A percentile compares a stretch with the other conserved stretches of the same genome.
phyloP scores from a whole-genome alignment of 148 eudicot species.

The Simmondsia chinensis region DNA sequence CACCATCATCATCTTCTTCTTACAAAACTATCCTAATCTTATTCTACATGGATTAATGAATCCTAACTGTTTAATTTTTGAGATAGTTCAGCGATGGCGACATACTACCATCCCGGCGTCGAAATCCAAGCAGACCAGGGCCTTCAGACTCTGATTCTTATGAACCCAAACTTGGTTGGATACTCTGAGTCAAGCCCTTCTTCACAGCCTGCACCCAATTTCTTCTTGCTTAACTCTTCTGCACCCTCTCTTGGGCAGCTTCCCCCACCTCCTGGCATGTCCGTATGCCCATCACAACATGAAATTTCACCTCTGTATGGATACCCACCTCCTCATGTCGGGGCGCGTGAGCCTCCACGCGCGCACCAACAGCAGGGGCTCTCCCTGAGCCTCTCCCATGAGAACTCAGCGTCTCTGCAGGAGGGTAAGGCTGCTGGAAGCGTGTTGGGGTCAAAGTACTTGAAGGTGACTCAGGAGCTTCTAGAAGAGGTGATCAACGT shows the following conservation, averaged over 20 bases:
- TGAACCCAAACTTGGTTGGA: constrained; percentile 43
- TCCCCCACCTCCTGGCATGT: constrained; percentile 19
- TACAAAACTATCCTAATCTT: background rate
- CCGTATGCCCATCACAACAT: constrained; percentile 27
- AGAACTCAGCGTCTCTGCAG: constrained; percentile 17
- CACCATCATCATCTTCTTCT: too few relatives aligned
- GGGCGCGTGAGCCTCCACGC: constrained; percentile 37
- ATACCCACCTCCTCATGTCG: constrained; percentile 24
- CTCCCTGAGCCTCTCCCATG: constrained; percentile 43
- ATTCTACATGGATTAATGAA: background rate
- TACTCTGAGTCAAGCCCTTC: constrained; percentile 16
- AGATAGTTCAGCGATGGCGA: background rate
- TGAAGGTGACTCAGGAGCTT: constrained; percentile 67
- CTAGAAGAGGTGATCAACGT: constrained; percentile 66
- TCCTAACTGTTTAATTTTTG: background rate
- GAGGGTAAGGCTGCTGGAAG: constrained; percentile 14
- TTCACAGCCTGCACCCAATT: constrained; percentile 14
- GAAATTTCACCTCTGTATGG: constrained; percentile 16
- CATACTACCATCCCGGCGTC: background rate
- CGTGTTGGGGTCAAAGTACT: constrained; percentile 50
- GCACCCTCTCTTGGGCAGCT: background rate
- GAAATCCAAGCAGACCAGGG: constrained; percentile 6
- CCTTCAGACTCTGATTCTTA: constrained; percentile 59
- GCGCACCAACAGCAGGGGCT: constrained; percentile 33
- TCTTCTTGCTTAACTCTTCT: constrained; percentile 31